phyloP scores from a whole-genome alignment of 768 basidiomycete genomes.

The Leccinum subgranulosum region DNA sequence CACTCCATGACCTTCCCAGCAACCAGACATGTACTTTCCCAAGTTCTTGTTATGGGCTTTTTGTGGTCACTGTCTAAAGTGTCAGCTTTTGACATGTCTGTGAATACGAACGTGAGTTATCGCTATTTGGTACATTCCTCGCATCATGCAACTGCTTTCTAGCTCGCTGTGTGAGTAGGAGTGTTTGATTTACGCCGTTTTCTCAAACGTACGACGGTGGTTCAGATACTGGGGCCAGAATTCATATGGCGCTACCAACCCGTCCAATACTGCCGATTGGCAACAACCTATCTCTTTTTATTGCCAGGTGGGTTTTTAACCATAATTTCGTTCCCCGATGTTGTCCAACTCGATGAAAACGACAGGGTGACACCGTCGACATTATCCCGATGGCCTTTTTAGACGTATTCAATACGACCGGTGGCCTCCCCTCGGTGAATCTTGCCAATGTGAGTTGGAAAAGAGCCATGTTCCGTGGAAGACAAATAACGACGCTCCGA shows the following conservation, averaged over 20 bases:
- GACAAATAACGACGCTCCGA: not conserved
- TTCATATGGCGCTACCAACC: conserved; percentile 34
- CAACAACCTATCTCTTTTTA: conserved; percentile 34
- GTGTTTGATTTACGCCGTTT: not conserved
- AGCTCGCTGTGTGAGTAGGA: conserved; percentile 19
- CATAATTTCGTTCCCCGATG: not conserved
- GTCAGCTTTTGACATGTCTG: conserved; percentile 14
- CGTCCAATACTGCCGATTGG: conserved; percentile 27
- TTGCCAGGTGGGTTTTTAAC: conserved; percentile 21
- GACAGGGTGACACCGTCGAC: conserved; percentile 52
- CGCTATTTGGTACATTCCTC: not conserved
- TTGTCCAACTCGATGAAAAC: not conserved
- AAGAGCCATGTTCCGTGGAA: not conserved
- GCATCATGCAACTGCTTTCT: not conserved
- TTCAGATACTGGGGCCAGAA: conserved; percentile 38
- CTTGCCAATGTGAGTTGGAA: conserved; percentile 50
- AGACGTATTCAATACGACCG: conserved; percentile 54
- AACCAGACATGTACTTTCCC: not conserved
- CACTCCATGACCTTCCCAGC: not conserved
- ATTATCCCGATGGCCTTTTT: conserved; percentile 62
- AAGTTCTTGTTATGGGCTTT: not conserved
- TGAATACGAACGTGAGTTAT: conserved; percentile 22
- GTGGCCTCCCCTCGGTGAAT: conserved; percentile 57
- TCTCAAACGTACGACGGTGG: not conserved
- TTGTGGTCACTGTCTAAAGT: conserved; percentile 1